Conservation (phyloP, 176 grass and related monocot genomes). For the Carex scoparia region DNA sequence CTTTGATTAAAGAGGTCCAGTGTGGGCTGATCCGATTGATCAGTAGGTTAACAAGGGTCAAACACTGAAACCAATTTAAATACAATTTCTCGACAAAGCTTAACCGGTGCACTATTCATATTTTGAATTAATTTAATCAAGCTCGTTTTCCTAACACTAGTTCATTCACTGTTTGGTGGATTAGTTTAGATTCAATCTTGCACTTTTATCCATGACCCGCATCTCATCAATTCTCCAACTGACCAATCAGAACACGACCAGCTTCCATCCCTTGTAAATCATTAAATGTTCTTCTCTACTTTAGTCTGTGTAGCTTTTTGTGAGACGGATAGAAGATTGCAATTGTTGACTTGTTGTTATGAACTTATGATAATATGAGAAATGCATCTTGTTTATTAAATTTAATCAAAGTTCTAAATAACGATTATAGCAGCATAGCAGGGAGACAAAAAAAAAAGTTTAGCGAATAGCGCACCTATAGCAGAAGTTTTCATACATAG, state of each 20-base stretch:
- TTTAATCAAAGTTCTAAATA: too few relatives aligned
- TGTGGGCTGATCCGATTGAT: neutral
- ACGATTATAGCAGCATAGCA: too few relatives aligned
- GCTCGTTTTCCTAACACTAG: conserved; percentile 15
- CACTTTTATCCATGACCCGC: conserved; percentile 10
- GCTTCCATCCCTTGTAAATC: neutral
- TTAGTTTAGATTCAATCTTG: conserved; percentile 20
- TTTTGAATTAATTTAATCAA: conserved; percentile 1
- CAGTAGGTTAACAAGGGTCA: conserved; percentile 20
- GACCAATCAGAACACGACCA: conserved; percentile 18
- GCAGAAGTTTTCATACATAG: too few relatives aligned
- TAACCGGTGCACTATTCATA: neutral
- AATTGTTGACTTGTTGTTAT: too few relatives aligned
- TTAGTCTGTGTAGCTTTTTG: neutral
- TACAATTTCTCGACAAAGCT: neutral
- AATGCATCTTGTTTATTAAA: neutral
- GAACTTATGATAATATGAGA: neutral
- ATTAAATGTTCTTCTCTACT: neutral
- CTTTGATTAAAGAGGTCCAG: conserved; percentile 8
- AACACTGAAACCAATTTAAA: conserved; percentile 15
- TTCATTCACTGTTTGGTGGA: conserved; percentile 7
- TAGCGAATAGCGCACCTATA: too few relatives aligned
- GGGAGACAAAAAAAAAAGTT: too few relatives aligned
- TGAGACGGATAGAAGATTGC: neutral
- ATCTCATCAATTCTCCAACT: conserved; percentile 20